Evolutionary conservation across 139 green algal species (phyloP).

Genomic region (Chlorella sp.): DNA sequence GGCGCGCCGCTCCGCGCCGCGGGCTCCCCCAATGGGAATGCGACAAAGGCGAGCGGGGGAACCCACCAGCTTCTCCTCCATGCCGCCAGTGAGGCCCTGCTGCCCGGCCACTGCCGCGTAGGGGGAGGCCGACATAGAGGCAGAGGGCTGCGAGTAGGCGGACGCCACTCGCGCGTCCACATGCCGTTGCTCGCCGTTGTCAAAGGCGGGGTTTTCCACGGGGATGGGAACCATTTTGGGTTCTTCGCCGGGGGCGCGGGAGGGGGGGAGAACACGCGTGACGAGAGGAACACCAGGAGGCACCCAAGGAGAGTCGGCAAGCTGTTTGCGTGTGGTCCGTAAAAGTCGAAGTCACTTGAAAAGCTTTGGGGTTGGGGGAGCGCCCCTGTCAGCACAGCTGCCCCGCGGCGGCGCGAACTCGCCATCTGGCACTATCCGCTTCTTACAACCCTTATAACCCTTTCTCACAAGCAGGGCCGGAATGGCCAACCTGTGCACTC

Average conservation of each 20-base stretch:
- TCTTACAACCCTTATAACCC: too few species aligned
- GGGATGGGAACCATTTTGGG: too few species aligned
- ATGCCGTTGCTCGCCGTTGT: neutral
- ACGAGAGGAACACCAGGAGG: neutral
- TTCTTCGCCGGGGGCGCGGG: too few species aligned
- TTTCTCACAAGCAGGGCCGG: too few species aligned
- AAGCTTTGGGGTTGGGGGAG: neutral
- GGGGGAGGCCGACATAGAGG: neutral
- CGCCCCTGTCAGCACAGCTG: neutral
- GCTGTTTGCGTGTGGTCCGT: too few species aligned
- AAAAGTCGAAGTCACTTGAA: too few species aligned
- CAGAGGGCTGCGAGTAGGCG: neutral
- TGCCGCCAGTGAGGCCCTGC: neutral
- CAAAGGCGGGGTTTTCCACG: neutral
- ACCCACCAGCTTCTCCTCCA: conserved; percentile 10
- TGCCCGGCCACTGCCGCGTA: neutral
- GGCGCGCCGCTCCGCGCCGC: too few species aligned
- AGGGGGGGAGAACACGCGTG: neutral
- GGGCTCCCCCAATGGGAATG: neutral
- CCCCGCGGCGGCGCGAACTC: too few species aligned
- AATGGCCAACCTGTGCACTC: too few species aligned
- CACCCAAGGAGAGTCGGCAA: neutral
- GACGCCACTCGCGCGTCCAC: neutral
- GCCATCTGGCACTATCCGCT: neutral
- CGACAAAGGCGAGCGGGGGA: neutral